Percentiles rank a stretch among this genome's conserved stretches.
Evolutionary conservation across 192 early-diverging fungal species (phyloP).

Genomic region (Coemansia erecta): DNA sequence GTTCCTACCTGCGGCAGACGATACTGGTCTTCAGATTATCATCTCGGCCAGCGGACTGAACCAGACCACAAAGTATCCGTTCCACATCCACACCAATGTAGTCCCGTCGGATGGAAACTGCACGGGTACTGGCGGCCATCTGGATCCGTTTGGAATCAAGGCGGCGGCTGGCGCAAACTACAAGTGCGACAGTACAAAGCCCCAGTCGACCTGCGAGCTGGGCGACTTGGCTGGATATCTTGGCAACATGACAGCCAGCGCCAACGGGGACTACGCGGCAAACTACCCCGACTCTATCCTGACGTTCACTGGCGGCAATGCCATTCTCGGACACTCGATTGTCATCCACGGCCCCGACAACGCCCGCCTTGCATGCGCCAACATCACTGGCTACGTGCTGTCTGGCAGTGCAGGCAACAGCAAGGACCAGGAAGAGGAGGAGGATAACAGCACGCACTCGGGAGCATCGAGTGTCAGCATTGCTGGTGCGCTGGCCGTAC

Average conservation of each 20-base stretch:
- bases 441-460: background rate
- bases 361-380: conserved; percentile 57
- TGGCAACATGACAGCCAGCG: conserved; percentile 50
- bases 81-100: conserved; percentile 45
- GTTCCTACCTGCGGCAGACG: conserved; percentile 15
- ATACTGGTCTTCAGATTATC: conserved; percentile 26
- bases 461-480: conserved; percentile 14
- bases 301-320: conserved; percentile 39
- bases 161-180: conserved; percentile 13
- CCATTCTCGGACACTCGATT: conserved; percentile 57
- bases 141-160: conserved; percentile 35
- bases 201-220: conserved; percentile 51
- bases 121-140: conserved; percentile 49
- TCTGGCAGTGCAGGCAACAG: conserved; percentile 12
- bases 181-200: conserved; percentile 32
- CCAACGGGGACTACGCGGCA: conserved; percentile 17
- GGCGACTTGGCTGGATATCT: conserved; percentile 60
- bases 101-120: conserved; percentile 50
- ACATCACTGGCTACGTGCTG: conserved; percentile 48
- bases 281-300: conserved; percentile 44
- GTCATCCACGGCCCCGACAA: conserved; percentile 57
- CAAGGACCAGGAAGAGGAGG: background rate
- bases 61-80: conserved; percentile 30
- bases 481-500: conserved; percentile 12
- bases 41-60: conserved; percentile 35